Evolutionary conservation across 2,329 filamentous ascomycete species (phyloP).

Genomic region (Fusarium camptoceras): DNA sequence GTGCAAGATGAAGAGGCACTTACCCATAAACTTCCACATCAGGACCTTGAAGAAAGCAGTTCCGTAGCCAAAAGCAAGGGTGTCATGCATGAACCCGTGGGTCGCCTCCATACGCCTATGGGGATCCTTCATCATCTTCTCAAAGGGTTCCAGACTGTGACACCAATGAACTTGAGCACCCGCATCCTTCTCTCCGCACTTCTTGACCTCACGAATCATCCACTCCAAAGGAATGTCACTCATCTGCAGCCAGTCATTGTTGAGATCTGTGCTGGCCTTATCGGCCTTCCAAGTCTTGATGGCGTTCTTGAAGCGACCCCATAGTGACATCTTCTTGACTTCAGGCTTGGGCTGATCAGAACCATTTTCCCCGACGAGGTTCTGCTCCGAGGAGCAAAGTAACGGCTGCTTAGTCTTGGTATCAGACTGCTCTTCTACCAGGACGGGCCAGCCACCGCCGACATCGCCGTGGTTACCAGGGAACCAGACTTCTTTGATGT

Average conservation of each 20-base stretch:
- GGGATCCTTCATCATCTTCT: conserved; percentile 47
- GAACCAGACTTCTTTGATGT: conserved; percentile 66
- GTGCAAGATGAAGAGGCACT: conserved; percentile 13
- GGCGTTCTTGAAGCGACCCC: conserved; percentile 53
- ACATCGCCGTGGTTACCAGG: conserved; percentile 66
- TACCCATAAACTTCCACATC: conserved; percentile 59
- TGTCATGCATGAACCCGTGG: conserved; percentile 54
- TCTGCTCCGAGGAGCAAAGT: not conserved
- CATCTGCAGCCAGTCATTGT: conserved; percentile 55
- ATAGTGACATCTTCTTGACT: conserved; percentile 46
- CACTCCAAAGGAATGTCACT: conserved; percentile 64
- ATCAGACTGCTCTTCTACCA: conserved; percentile 34
- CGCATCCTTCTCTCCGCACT: conserved; percentile 50
- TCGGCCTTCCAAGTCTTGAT: conserved; percentile 51
- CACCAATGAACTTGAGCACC: conserved; percentile 53
- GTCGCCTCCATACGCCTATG: conserved; percentile 47
- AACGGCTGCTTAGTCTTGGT: not conserved
- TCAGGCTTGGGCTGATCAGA: conserved; percentile 5
- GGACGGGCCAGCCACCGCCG: conserved; percentile 63
- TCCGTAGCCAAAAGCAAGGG: conserved; percentile 53
- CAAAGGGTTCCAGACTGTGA: conserved; percentile 49
- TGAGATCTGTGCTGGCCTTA: conserved; percentile 48
- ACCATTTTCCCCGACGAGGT: not conserved
- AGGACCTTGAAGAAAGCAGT: conserved; percentile 55
- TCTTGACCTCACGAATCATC: conserved; percentile 64